Percentiles rank a stretch among this genome's conserved stretches.
Conservation (phyloP, 345 rosid genomes). For the Eucalyptus sideroxylon region DNA sequence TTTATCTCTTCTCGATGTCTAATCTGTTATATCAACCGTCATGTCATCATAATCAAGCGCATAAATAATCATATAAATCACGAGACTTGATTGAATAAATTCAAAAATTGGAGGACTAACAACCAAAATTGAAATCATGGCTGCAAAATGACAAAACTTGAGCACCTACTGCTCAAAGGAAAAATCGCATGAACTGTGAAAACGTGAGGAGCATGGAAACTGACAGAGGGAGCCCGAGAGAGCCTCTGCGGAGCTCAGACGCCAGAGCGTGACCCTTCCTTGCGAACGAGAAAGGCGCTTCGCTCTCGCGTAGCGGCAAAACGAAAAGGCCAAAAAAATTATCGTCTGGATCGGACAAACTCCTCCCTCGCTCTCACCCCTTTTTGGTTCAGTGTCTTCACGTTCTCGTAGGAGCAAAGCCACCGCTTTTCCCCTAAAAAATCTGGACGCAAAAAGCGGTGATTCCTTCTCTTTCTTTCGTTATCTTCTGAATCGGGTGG, state of each 20-base stretch:
- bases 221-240: background rate
- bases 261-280: background rate
- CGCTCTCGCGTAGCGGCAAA: background rate
- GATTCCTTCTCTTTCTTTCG: background rate
- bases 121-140: background rate
- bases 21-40: fast-evolving
- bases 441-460: background rate
- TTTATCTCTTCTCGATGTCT: fast-evolving
- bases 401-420: background rate
- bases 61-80: background rate
- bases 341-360: background rate
- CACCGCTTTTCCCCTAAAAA: background rate
- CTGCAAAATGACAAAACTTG: background rate
- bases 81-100: background rate
- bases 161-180: background rate
- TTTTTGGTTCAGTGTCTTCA: background rate
- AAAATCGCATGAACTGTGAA: background rate
- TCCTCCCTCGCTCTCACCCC: background rate
- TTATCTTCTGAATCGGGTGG: background rate
- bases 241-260: background rate
- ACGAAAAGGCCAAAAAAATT: background rate
- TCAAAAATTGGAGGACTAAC: background rate
- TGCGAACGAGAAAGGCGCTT: background rate
- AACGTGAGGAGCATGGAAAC: background rate
- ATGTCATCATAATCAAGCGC: background rate